Percentiles rank a stretch among this genome's conserved stretches.
Conservation (phyloP, 2,329 filamentous ascomycete species). For the Ceratocystis ficicola region DNA sequence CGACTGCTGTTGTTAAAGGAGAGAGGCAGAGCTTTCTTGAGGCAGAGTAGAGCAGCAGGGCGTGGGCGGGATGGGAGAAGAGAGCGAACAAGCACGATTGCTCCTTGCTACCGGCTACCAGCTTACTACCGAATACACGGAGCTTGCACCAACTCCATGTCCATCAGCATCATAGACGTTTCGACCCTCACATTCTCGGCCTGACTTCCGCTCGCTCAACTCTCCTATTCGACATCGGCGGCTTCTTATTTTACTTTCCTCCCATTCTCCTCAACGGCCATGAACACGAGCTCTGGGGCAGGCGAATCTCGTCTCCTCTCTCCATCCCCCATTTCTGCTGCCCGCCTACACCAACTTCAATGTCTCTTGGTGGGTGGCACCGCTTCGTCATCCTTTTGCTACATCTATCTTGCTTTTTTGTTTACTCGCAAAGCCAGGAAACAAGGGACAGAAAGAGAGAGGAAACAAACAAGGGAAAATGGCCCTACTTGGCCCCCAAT, state of each 20-base stretch:
- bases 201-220: too few relatives aligned
- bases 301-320: not conserved
- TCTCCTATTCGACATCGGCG: not conserved
- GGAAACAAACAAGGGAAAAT: not conserved
- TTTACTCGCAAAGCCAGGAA: not conserved
- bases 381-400: too few relatives aligned
- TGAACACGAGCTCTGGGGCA: not conserved
- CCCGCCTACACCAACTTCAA: too few relatives aligned
- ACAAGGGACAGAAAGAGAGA: not conserved
- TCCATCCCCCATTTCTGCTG: not conserved
- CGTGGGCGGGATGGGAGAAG: not conserved
- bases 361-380: too few relatives aligned
- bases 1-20: conserved; percentile 31
- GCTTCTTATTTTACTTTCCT: not conserved
- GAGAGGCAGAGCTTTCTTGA: not conserved
- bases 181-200: too few relatives aligned
- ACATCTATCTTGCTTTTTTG: not conserved
- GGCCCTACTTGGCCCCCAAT: not conserved
- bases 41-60: not conserved
- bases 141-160: too few relatives aligned
- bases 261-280: not conserved
- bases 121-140: too few relatives aligned
- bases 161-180: too few relatives aligned
- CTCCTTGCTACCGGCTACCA: too few relatives aligned
- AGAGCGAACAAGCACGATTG: not conserved